Percentiles rank a stretch among this genome's conserved stretches.
phyloP scores from a whole-genome alignment of 1,284 basidiomycete species.

The Mycena sp. region DNA sequence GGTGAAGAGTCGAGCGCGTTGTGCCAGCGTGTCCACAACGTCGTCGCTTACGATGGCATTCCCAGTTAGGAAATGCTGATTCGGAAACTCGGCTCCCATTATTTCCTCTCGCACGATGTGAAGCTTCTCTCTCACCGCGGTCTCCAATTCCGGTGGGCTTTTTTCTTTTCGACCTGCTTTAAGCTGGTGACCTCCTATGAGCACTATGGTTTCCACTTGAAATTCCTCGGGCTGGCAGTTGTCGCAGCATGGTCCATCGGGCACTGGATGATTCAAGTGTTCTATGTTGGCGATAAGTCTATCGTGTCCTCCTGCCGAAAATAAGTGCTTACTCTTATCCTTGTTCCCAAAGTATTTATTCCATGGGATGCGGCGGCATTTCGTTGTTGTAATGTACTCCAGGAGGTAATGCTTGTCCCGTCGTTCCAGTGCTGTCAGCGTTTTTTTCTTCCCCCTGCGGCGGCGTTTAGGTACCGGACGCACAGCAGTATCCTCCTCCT shows the following conservation, averaged over 20 bases:
- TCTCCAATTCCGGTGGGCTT: slow-evolving; percentile 1
- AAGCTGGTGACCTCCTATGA: not conserved
- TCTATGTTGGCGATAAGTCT: not conserved
- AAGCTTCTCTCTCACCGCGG: not conserved
- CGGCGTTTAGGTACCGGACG: not conserved
- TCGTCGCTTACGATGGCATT: not conserved
- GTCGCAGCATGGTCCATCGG: not conserved
- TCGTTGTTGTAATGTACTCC: slow-evolving; percentile 18
- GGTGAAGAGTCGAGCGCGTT: not conserved
- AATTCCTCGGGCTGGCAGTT: not conserved
- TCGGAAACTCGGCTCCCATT: not conserved
- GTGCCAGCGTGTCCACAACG: slow-evolving; percentile 4
- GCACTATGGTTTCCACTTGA: not conserved
- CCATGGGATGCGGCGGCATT: slow-evolving; percentile 27
- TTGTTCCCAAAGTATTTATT: too few species aligned
- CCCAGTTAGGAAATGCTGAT: slow-evolving; percentile 12
- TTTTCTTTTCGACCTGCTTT: not conserved
- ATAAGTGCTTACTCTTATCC: slow-evolving; percentile 21
- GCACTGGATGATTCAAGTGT: not conserved
- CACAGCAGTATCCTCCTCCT: not conserved
- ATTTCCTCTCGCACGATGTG: not conserved
- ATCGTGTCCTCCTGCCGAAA: not conserved
- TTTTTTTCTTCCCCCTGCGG: not conserved
- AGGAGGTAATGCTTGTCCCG: slow-evolving; percentile 21
- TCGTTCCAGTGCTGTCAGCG: not conserved